These are phyloP conservation scores for Ascomycota sp. DNA, from an alignment of 2,329 filamentous ascomycete species.

Conservation along the genomic window DNA sequence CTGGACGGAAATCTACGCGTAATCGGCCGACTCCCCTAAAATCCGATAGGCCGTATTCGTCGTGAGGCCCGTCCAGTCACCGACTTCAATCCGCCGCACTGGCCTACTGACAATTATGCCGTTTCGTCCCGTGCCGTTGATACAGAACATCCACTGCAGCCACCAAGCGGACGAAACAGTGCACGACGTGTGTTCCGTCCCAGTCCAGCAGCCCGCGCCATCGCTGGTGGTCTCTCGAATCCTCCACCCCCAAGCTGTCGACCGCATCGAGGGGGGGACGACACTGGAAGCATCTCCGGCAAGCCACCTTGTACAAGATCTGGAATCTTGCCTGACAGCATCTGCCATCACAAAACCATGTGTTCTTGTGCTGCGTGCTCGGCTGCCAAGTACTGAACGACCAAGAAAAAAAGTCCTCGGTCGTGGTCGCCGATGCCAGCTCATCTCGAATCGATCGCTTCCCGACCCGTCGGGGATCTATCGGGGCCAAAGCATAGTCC, in stretches of 20 bases:
- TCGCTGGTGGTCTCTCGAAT: not conserved
- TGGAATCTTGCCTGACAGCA: slow-evolving; percentile 1
- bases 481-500: no score
- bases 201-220: no score
- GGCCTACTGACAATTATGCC: slow-evolving; percentile 1
- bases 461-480: no score
- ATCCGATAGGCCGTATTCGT: slow-evolving; percentile 2
- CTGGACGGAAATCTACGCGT: not conserved
- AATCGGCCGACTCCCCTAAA: no score
- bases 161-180: not conserved
- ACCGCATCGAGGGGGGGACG: not conserved
- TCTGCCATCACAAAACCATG: slow-evolving; percentile 1
- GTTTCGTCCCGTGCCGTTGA: slow-evolving; percentile 1
- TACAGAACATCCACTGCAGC: slow-evolving; percentile 3
- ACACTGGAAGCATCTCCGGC: slow-evolving; percentile 1
- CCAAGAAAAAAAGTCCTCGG: not conserved
- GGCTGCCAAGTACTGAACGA: not conserved
- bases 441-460: no score
- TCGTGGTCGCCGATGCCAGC: not conserved
- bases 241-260: not conserved
- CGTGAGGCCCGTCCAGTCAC: slow-evolving; percentile 1
- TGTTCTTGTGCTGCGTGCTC: slow-evolving; percentile 1
- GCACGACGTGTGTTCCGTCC: not conserved
- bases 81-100: slow-evolving; percentile 1
- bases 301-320: slow-evolving; percentile 2